Evolutionary conservation across 352 stramenopile genomes (phyloP).

Genomic region (Saprolegnia parasitica): DNA sequence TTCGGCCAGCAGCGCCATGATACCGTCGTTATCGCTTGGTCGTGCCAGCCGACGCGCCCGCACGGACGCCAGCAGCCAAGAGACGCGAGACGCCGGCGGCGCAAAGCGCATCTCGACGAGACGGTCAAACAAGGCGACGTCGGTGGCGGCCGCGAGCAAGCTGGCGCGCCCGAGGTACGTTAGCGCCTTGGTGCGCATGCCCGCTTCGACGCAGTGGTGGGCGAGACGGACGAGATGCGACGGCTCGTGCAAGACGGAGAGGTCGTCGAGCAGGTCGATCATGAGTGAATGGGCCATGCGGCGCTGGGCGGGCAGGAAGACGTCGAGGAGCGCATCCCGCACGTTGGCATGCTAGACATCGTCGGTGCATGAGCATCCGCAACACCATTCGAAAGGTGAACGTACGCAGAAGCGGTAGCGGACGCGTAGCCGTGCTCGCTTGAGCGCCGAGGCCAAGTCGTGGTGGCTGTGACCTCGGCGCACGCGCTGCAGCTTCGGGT

Average conservation of each 20-base stretch:
- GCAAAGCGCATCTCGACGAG: background rate
- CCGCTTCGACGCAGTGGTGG: background rate
- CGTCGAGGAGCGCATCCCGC: background rate
- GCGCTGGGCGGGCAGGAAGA: background rate
- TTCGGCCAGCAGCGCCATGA: too few species aligned
- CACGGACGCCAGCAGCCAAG: background rate
- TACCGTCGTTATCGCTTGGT: too few species aligned
- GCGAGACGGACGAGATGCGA: background rate
- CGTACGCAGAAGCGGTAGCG: background rate
- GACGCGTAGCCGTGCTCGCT: background rate
- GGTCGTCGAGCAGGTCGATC: background rate
- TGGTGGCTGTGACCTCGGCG: background rate
- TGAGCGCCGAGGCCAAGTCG: background rate
- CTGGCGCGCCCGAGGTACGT: background rate
- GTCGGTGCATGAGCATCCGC: background rate
- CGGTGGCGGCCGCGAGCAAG: background rate
- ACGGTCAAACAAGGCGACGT: background rate
- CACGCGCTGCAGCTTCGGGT: background rate
- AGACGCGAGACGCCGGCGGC: background rate
- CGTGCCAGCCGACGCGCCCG: background rate
- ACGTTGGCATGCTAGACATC: background rate
- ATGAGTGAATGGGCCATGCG: background rate
- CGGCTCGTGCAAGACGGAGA: background rate
- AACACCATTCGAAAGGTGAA: background rate
- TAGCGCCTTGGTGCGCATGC: background rate